Evolutionary conservation across 1,284 basidiomycete genomes (phyloP), one percentile per base, ranked within the genome.

Genomic region (Volvariella volvacea): DNA sequence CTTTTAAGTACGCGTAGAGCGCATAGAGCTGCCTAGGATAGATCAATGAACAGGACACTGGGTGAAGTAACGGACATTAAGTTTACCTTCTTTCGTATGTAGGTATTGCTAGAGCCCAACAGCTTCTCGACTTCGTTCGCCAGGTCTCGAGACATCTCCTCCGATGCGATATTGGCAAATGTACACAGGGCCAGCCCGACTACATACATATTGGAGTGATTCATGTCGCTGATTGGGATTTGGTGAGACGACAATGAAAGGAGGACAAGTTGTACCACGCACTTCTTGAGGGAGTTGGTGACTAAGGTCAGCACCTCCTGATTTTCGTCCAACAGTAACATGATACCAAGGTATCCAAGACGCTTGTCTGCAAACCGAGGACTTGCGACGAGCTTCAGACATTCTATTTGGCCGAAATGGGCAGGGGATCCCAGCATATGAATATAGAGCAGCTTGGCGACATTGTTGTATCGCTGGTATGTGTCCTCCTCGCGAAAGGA

Each of bases 351-450:
- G 60, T 99, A 99, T 1, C 96, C 96, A 17, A 99, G 73, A 25
- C 95, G 79, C 70, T 99, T 99, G 73, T 99, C 96, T 39, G 88
- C 81, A 68, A 99, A 99, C 45, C 93, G 76, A 10, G 96, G 92
- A 54, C 92, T 92, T n/a, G 96, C 96, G 37, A 99, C 96, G 43
- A 99, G 84, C 68, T 99, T 99, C 53, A 99, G 76, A 68, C 96
- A 99, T 73, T 99, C 96, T 63, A 99, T 98, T 74, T 99, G 96
- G 41, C 96, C 96, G 61, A 98, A 99, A 65, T 99, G 96, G 22
- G 96, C 96, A 2, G 95, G 93, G 48, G 96, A 98, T 47, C 96
- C 96, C 19, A 99, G 86, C 96, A 99, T 99, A 66, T 99, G 94
- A 64, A 99, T 99, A 71, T 99, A 99, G 51, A 99, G 83, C 17